phyloP scores from a whole-genome alignment of 257 asterid genomes.

The Solanum lignicaule region DNA sequence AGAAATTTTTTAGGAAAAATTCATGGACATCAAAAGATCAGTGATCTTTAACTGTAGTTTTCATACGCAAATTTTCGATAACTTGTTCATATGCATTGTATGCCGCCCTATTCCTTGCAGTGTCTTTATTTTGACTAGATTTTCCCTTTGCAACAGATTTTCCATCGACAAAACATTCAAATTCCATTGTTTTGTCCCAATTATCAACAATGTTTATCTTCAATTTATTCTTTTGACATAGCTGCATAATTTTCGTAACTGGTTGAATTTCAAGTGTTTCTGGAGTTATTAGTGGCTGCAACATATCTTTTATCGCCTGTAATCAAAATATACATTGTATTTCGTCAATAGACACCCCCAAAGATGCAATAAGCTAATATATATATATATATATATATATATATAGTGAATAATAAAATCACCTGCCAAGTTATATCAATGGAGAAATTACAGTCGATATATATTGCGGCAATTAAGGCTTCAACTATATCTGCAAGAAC shows the following conservation, averaged over 20 bases:
- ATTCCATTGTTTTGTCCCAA: conserved; percentile 29
- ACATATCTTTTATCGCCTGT: conserved; percentile 19
- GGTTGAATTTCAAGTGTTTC: conserved; percentile 27
- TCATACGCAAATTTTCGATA: neutral
- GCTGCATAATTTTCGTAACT: conserved; percentile 13
- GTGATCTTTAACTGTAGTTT: neutral
- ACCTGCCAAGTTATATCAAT: too few species aligned
- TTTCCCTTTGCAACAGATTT: conserved; percentile 19
- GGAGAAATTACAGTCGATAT: too few species aligned
- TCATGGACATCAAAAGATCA: neutral
- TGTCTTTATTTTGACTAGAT: conserved; percentile 11
- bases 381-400: too few species aligned
- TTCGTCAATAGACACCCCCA: neutral
- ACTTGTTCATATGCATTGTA: conserved; percentile 9
- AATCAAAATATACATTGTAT: neutral
- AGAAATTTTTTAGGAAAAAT: neutral
- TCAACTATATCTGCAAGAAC: too few species aligned
- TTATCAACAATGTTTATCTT: conserved; percentile 2
- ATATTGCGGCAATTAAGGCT: too few species aligned
- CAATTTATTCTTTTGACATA: conserved; percentile 25
- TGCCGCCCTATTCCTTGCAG: conserved; percentile 41
- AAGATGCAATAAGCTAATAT: too few species aligned
- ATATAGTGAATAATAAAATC: too few species aligned
- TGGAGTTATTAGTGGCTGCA: conserved; percentile 34
- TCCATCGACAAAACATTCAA: conserved; percentile 12